phyloP scores from a whole-genome alignment of 164 flowering plant genomes.

The Protea cynaroides region DNA sequence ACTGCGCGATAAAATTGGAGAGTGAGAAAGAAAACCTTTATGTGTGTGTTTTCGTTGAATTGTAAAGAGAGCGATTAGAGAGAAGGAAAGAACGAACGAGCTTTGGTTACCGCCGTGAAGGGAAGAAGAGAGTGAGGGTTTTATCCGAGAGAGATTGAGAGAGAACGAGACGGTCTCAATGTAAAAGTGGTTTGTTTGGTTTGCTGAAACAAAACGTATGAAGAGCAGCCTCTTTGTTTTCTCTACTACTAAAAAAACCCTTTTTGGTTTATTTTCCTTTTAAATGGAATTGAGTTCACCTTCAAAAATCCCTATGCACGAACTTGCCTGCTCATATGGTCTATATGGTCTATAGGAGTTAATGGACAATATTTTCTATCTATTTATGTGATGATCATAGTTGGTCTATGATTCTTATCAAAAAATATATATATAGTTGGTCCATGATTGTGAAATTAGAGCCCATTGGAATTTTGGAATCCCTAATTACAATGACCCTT shows the following conservation, averaged over 20 bases:
- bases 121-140: not conserved
- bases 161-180: not conserved
- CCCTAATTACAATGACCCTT: too few relatives aligned
- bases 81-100: not conserved
- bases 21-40: not conserved
- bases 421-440: too few relatives aligned
- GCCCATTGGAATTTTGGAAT: too few relatives aligned
- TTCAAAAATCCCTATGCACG: not conserved
- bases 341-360: not conserved
- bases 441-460: too few relatives aligned
- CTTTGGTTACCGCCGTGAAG: constrained; percentile 4
- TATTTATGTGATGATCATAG: too few relatives aligned
- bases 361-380: too few relatives aligned
- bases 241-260: not conserved
- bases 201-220: constrained; percentile 16
- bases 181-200: constrained; percentile 3
- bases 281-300: not conserved
- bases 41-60: not conserved
- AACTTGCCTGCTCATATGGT: not conserved
- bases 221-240: constrained; percentile 8
- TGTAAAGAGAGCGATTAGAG: constrained; percentile 5
- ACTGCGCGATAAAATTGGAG: not conserved
- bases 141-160: not conserved
- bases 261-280: not conserved
- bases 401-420: too few relatives aligned